These are phyloP conservation scores for Populus hybrid DNA, from an alignment of 441 rosid genomes.

Conservation along the genomic window DNA sequence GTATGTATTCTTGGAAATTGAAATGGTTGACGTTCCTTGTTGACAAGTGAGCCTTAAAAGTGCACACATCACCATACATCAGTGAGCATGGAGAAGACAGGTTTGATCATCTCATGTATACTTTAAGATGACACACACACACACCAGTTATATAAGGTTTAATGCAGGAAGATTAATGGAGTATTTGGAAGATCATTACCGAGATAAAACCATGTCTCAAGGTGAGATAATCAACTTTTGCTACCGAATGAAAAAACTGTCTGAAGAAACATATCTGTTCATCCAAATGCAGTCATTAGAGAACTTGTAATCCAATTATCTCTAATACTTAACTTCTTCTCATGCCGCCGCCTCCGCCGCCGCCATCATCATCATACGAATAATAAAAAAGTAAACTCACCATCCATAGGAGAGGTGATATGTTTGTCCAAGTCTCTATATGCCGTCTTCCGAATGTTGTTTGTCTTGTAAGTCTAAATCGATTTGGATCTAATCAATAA, in stretches of 20 bases:
- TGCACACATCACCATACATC: background rate
- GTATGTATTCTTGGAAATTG: constrained; percentile 34
- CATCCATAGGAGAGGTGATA: background rate
- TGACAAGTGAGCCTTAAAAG: constrained; percentile 34
- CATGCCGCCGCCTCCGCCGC: background rate
- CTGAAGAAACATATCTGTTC: constrained; percentile 38
- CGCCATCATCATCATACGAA: background rate
- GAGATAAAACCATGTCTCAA: constrained; percentile 41
- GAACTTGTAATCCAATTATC: background rate
- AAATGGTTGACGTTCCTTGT: constrained; percentile 15
- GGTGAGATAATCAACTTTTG: constrained; percentile 39
- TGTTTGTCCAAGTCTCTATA: constrained; percentile 5
- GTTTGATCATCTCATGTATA: too few species aligned
- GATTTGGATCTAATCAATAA: constrained; percentile 23
- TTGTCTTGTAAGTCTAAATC: constrained; percentile 31
- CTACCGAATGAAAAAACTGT: constrained; percentile 29
- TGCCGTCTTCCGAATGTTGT: constrained; percentile 40
- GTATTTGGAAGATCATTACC: constrained; percentile 14
- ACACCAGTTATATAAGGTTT: background rate
- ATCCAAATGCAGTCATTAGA: constrained; percentile 20
- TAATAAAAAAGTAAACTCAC: background rate
- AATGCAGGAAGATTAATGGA: background rate
- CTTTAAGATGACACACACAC: too few species aligned
- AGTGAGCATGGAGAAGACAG: background rate
- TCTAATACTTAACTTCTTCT: background rate